A percentile compares a stretch with the other conserved stretches of the same genome.
phyloP scores from a whole-genome alignment of 768 basidiomycete genomes.

The Glaciozyma antarctica region DNA sequence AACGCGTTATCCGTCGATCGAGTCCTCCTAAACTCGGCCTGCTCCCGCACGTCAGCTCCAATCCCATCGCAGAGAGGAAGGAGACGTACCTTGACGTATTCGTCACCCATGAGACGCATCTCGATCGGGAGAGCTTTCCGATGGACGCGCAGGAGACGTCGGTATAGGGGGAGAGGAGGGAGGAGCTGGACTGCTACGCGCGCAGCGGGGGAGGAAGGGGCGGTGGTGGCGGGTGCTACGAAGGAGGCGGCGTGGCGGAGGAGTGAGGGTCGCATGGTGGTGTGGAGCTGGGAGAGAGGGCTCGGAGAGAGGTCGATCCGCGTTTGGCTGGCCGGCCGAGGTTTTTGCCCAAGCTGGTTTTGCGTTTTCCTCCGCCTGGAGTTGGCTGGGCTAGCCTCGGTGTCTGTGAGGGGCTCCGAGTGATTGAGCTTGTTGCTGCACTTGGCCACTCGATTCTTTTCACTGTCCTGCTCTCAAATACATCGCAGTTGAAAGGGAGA shows the following conservation, averaged over 20 bases:
- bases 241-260: not conserved
- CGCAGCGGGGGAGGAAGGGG: not conserved
- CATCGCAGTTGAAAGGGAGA: too few relatives aligned
- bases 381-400: too few relatives aligned
- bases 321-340: too few relatives aligned
- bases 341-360: too few relatives aligned
- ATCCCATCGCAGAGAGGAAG: conserved; percentile 31
- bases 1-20: conserved; percentile 68
- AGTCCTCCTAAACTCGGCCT: conserved; percentile 77
- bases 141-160: conserved; percentile 70
- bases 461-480: too few relatives aligned
- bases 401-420: too few relatives aligned
- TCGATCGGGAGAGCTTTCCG: conserved; percentile 55
- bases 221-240: not conserved
- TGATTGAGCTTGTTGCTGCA: too few relatives aligned
- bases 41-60: conserved; percentile 1
- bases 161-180: conserved; percentile 49
- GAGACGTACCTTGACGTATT: conserved; percentile 57
- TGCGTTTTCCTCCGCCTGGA: too few relatives aligned
- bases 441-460: too few relatives aligned
- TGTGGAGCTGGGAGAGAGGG: not conserved
- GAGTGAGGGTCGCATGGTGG: not conserved
- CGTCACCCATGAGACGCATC: conserved; percentile 75
- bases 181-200: conserved; percentile 11
- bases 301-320: not conserved